Percentiles rank a stretch among this genome's conserved stretches.
These are phyloP conservation scores for Neonectria punicea DNA, from an alignment of 2,329 filamentous ascomycete genomes.

Conservation along the genomic window DNA sequence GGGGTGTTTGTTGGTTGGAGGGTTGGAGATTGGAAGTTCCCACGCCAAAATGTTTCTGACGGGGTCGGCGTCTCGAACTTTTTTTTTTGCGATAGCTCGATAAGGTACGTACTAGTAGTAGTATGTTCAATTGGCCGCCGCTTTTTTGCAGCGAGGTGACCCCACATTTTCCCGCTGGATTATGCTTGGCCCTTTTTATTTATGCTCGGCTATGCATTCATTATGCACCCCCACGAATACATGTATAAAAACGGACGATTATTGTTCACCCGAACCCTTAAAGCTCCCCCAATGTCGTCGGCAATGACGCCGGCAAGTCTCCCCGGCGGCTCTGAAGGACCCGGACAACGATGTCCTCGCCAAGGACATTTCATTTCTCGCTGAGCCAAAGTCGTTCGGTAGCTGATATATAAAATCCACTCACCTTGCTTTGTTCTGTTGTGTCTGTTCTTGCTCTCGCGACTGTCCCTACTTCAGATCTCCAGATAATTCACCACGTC, in stretches of 20 bases:
- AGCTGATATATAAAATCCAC: slow-evolving; percentile 13
- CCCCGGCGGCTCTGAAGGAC: slow-evolving; percentile 10
- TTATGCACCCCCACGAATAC: slow-evolving; percentile 1
- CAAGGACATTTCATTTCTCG: slow-evolving; percentile 7
- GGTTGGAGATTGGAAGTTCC: slow-evolving; percentile 36
- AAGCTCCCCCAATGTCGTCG: slow-evolving; percentile 15
- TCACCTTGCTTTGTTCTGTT: slow-evolving; percentile 3
- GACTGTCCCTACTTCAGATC: slow-evolving; percentile 1
- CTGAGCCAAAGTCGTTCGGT: slow-evolving; percentile 5
- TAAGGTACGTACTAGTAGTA: too few relatives aligned
- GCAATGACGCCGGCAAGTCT: slow-evolving; percentile 21
- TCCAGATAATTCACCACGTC: slow-evolving; percentile 5
- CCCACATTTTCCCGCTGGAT: background rate
- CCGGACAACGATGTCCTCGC: slow-evolving; percentile 20
- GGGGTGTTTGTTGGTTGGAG: slow-evolving; percentile 12
- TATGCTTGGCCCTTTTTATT: background rate
- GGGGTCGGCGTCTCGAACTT: slow-evolving; percentile 27
- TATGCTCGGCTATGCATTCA: background rate
- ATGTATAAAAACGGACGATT: background rate
- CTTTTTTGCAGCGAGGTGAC: slow-evolving; percentile 10
- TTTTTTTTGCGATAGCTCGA: slow-evolving; percentile 38
- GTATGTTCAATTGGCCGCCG: slow-evolving; percentile 1
- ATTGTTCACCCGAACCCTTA: background rate
- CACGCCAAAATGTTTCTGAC: slow-evolving; percentile 27
- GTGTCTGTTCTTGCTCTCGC: background rate